Evolutionary conservation across 108 stramenopile genomes (phyloP), one percentile per base, ranked within the genome.

Genomic region (Nitzschia inconspicua): DNA sequence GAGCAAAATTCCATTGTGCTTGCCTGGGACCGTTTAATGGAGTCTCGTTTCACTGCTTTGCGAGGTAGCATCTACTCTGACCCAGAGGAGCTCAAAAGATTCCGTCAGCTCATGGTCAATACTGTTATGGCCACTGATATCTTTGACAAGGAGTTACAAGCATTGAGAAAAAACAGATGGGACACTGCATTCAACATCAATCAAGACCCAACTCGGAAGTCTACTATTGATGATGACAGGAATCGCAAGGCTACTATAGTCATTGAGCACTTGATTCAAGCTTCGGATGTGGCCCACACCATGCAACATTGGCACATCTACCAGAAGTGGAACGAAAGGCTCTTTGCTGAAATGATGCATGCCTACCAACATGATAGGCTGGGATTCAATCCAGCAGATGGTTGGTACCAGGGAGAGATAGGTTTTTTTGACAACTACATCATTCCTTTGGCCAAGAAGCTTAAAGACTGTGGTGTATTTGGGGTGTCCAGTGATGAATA

Each of bases 281-380:
- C 74, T 24, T 59, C 78, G 3, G 78, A 79, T 63, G 72, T 79
- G n/a, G 57, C 78, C 13, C 78, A 79, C 34, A 75, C 74, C 5
- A 79, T 79, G 73, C 78, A 79, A 44, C 69, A 74, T 58, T 80
- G 71, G 71, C 71, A 66, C 16, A 75, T 73, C 22, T 80, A 73
- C 42, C 28, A 37, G 4, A 75, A 71, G 24, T 80, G 79, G 79
- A 80, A 80, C 37, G 60, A 57, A 35, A 70, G 60, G 9, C 60
- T 80, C 36, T 80, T 73, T 43, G 19, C 56, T 11, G 75, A 76
- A 37, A 37, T 76, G 27, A 48, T 37, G 20, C 44, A 30, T 32
- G 73, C 68, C 18, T 47, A 57, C 44, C 31, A 40, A 26, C 63
- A 46, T 18, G 68, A 68, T 29, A 30, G 68, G 31, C 7, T 57